Evolutionary conservation across 2,329 filamentous ascomycete species (phyloP), one percentile per base, ranked within the genome.

Genomic region (Pseudogymnoascus destructans): DNA sequence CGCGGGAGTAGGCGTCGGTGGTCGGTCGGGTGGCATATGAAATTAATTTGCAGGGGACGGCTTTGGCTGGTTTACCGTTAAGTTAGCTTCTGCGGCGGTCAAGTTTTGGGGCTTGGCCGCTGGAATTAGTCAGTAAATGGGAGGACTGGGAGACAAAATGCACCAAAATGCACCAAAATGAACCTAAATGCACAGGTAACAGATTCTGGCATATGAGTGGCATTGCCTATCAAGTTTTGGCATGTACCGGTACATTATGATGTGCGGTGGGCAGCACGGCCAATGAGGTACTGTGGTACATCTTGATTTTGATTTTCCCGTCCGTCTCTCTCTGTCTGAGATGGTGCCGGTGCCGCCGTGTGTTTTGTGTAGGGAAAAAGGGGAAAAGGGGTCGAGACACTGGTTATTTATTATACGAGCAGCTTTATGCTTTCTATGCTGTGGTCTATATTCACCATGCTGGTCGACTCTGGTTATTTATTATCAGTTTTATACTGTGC

Each of bases 21-120:
- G 23, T 17, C 7, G 23, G 21, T 49, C n/a, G 42, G 23, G 21
- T 49, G 23, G 42, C 42, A 49, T 49, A 49, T 49, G 42, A 49
- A 49, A 49, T 49, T 49, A 49, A 49, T 49, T 49, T 49, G 42
- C 42, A 49, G 42, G 42, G 42, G 42, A 17, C 42, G 13, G 10
- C 1, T 49, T 49, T 13, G n/a, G 36, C n/a, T 27, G 13, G 13
- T 27, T 27, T 49, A 49, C 13, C n/a, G 21, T 49, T 25, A 49
- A 27, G n/a, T n/a, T n/a, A n/a, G n/a, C n/a, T n/a, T n/a, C n/a
- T n/a, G n/a, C n/a, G n/a, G 40, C 21, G 21, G 13, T 13, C 13
- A 13, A 49, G 21, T 23, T 15, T 49, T 25, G 42, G 42, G 21
- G 23, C 13, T n/a, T 46, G 7, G n/a, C n/a, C n/a, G n/a, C n/a